phyloP scores from a whole-genome alignment of 176 grass and related monocot species.

The Lolium multiflorum region DNA sequence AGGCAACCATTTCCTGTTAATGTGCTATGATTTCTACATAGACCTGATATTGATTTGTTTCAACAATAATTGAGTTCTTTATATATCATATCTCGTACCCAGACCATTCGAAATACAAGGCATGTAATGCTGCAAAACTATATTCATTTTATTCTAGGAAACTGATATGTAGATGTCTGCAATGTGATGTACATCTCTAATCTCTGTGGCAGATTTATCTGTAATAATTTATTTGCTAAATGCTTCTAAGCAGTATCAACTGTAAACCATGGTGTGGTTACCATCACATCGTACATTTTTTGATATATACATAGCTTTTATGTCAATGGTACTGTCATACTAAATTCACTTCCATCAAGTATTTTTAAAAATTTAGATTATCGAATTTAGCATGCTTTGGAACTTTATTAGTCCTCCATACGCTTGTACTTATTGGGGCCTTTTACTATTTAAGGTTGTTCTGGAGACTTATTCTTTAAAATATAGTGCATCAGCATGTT shows the following conservation, averaged over 20 bases:
- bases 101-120: conserved; percentile 19
- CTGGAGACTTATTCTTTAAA: background rate
- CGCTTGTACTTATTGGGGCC: background rate
- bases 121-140: background rate
- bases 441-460: background rate
- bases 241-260: too few species aligned
- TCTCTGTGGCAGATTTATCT: conserved; percentile 5
- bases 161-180: background rate
- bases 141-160: background rate
- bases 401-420: background rate
- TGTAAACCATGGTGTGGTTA: too few species aligned
- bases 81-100: background rate
- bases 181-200: conserved; percentile 16
- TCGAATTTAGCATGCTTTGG: background rate
- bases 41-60: background rate
- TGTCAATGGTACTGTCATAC: too few species aligned
- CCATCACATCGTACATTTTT: too few species aligned
- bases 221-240: conserved; percentile 13
- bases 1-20: conserved; percentile 8
- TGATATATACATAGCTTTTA: too few species aligned
- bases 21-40: background rate
- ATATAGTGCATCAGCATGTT: background rate
- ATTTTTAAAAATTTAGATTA: background rate
- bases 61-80: background rate
- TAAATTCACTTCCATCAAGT: background rate